Evolutionary conservation across 805 yeast species (phyloP).

Genomic region (Cyberlindnera euphorbiae): DNA sequence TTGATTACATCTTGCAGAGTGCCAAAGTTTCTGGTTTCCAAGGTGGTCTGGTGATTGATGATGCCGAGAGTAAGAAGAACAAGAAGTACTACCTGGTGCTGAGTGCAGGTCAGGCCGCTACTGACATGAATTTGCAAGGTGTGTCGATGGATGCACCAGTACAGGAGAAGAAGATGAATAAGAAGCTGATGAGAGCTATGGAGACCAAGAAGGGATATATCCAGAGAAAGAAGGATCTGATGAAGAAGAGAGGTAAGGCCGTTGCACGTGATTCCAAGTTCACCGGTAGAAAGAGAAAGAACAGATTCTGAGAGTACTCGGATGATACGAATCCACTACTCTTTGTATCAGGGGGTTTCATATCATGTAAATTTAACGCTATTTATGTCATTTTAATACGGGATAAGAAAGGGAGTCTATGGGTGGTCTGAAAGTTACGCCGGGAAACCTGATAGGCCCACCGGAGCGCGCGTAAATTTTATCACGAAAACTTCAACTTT

Average conservation of each 20-base stretch:
- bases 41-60: conserved; percentile 92
- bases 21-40: conserved; percentile 95
- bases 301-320: conserved; percentile 53
- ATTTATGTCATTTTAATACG: too few relatives aligned
- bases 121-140: conserved; percentile 70
- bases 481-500: too few relatives aligned
- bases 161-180: conserved; percentile 35
- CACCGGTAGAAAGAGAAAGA: conserved; percentile 80
- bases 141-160: conserved; percentile 72
- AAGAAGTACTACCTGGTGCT: conserved; percentile 87
- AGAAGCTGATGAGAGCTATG: conserved; percentile 36
- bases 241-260: conserved; percentile 83
- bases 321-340: too few relatives aligned
- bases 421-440: too few relatives aligned
- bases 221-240: conserved; percentile 85
- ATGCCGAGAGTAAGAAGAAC: conserved; percentile 87
- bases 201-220: conserved; percentile 82
- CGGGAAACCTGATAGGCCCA: too few relatives aligned
- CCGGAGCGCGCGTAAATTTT: too few relatives aligned
- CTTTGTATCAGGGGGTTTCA: too few relatives aligned
- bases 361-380: too few relatives aligned
- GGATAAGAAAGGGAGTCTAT: too few relatives aligned
- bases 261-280: conserved; percentile 90
- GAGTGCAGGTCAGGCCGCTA: conserved; percentile 78
- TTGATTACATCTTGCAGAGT: conserved; percentile 67